Evolutionary conservation across 1,139 yeast species (phyloP).

Genomic region (Pichia norvegensis): DNA sequence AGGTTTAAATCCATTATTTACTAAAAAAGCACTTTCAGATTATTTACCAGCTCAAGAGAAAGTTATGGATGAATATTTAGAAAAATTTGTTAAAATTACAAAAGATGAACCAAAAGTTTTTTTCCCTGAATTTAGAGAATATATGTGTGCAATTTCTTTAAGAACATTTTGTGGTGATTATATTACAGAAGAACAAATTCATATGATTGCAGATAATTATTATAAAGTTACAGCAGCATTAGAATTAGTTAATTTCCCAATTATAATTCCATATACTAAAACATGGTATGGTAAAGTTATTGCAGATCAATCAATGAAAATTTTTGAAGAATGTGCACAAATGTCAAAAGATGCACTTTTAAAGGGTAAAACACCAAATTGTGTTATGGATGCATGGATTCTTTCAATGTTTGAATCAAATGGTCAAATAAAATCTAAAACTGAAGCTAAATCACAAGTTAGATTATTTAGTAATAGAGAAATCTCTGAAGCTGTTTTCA

Average conservation of each 20-base stretch:
- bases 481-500: conserved; percentile 91
- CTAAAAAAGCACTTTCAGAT: conserved; percentile 70
- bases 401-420: conserved; percentile 67
- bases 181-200: conserved; percentile 83
- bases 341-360: conserved; percentile 69
- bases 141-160: conserved; percentile 87
- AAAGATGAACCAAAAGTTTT: conserved; percentile 57
- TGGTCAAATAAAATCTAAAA: conserved; percentile 21
- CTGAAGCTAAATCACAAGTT: conserved; percentile 45
- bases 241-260: conserved; percentile 95
- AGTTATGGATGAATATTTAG: conserved; percentile 74
- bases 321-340: conserved; percentile 81
- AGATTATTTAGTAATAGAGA: conserved; percentile 86
- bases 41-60: conserved; percentile 80
- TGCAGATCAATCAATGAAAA: conserved; percentile 89
- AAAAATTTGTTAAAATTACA: conserved; percentile 50
- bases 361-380: conserved; percentile 68
- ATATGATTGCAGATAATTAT: conserved; percentile 83
- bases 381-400: conserved; percentile 96
- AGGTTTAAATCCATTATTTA: conserved; percentile 82
- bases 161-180: conserved; percentile 94
- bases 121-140: conserved; percentile 91
- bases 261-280: conserved; percentile 88
- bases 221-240: conserved; percentile 88
- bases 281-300: conserved; percentile 96